Percentiles rank a stretch among this genome's conserved stretches.
These are phyloP conservation scores for Apiospora marii DNA, from an alignment of 2,329 filamentous ascomycete genomes.

Conservation along the genomic window DNA sequence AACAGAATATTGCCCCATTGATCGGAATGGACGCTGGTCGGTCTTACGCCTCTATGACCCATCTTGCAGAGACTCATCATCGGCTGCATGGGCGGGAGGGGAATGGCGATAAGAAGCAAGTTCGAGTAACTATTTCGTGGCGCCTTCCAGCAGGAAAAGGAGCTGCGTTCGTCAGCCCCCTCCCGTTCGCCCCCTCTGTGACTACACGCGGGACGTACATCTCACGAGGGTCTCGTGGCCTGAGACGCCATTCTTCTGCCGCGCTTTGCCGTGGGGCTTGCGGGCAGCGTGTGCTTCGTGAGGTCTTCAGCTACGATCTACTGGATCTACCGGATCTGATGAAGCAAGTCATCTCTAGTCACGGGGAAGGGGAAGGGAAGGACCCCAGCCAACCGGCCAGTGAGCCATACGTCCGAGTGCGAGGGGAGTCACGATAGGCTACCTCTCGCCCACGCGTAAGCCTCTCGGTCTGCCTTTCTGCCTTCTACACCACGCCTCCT, in stretches of 20 bases:
- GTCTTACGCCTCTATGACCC: too few species aligned
- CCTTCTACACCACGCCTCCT: not conserved
- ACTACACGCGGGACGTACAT: not conserved
- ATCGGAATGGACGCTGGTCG: not conserved
- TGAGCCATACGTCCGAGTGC: not conserved
- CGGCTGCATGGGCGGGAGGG: not conserved
- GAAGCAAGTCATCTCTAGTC: not conserved
- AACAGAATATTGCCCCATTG: not conserved
- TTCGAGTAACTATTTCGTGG: not conserved
- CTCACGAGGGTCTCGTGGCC: not conserved
- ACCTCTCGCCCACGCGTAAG: not conserved
- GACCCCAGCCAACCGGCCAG: not conserved
- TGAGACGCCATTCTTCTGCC: not conserved
- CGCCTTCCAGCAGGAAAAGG: not conserved
- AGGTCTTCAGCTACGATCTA: not conserved
- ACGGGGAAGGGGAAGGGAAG: not conserved
- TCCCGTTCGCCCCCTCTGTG: not conserved
- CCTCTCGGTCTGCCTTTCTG: not conserved
- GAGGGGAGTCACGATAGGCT: not conserved
- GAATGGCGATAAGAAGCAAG: not conserved
- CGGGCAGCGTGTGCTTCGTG: not conserved
- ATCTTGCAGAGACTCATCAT: not conserved
- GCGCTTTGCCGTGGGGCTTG: not conserved
- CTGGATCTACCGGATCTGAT: not conserved
- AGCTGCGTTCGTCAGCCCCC: not conserved